Conservation (phyloP, 305 asterid genomes). For the Withania somnifera region DNA sequence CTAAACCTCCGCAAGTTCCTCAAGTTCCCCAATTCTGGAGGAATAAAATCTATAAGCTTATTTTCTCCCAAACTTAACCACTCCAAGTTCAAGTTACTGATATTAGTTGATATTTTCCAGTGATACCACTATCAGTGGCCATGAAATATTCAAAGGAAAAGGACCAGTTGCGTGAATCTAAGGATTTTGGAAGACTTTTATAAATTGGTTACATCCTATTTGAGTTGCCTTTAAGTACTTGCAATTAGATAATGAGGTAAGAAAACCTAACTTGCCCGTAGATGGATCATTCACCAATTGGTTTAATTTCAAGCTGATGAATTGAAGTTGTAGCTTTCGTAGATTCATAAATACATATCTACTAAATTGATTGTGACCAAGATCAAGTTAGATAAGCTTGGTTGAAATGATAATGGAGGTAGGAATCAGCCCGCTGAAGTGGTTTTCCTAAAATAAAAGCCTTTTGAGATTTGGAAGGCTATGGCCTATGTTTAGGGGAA, state of each 20-base stretch:
- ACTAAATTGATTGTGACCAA: slow-evolving; percentile 7
- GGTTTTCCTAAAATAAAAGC: not conserved
- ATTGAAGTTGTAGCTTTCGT: slow-evolving; percentile 12
- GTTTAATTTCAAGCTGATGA: not conserved
- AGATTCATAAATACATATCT: not conserved
- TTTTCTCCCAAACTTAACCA: not conserved
- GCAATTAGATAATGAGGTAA: slow-evolving; percentile 6
- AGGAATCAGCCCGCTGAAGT: slow-evolving; percentile 2
- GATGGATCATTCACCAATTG: not conserved
- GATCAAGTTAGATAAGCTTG: not conserved
- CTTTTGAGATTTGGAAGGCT: not conserved
- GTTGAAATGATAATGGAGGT: slow-evolving; percentile 9
- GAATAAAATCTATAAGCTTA: slow-evolving; percentile 6
- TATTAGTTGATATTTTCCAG: slow-evolving; percentile 1
- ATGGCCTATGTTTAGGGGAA: not conserved
- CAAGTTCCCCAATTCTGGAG: not conserved
- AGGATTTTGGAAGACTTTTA: slow-evolving; percentile 6
- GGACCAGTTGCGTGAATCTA: slow-evolving; percentile 5
- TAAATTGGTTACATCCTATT: not conserved
- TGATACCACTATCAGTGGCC: not conserved
- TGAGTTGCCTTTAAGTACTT: not conserved
- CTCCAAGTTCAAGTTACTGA: slow-evolving; percentile 7
- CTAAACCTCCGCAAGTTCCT: not conserved
- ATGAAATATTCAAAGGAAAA: not conserved
- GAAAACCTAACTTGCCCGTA: not conserved